Evolutionary conservation across 495 filamentous ascomycete genomes (phyloP), one percentile per base, ranked within the genome.

Genomic region (Lentithecium fluviatile): DNA sequence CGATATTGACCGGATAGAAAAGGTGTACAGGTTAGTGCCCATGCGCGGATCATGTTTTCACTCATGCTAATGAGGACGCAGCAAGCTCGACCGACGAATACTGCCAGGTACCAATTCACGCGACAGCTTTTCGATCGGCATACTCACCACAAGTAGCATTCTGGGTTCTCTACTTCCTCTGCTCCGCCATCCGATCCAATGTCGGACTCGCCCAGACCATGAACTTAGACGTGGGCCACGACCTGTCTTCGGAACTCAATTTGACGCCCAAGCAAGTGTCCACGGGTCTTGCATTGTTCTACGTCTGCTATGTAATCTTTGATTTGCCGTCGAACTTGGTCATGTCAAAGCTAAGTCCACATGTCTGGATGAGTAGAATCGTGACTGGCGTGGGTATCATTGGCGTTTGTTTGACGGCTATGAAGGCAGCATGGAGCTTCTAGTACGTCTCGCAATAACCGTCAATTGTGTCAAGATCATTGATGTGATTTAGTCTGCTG

Each of bases 311-410:
- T 76, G 89, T 96, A 58, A 71, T 92, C 48, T 94, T 94, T 66
- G 91, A 95, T 72, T 76, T 92, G 46, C 92, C 92, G 0, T 93
- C 90, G 6, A 96, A 96, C 71, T 78, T 97, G 64, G 76, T 93
- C 68, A 96, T 96, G 91, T 90, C 86, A 49, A 82, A 80, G 40
- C 76, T 96, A 2, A 89, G 88, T 60, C 91, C 91, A 1, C 87
- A 89, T 51, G 84, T 91, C 5, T 96, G 91, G 90, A 93, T 96
- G 90, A 88, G 88, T 56, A 82, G 91, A 51, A 95, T 96, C 68
- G 91, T 95, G 43, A 80, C 94, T 47, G 88, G 89, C 37, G 91
- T 95, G 15, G 90, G 91, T 6, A 73, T 95, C 40, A 87, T 94
- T 48, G 91, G 91, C 0, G 80, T 81, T 50, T 94, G 89, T 63